Base-by-base conservation (phyloP, 305 asterid genomes). In the Fraxinus paxiana region DNA sequence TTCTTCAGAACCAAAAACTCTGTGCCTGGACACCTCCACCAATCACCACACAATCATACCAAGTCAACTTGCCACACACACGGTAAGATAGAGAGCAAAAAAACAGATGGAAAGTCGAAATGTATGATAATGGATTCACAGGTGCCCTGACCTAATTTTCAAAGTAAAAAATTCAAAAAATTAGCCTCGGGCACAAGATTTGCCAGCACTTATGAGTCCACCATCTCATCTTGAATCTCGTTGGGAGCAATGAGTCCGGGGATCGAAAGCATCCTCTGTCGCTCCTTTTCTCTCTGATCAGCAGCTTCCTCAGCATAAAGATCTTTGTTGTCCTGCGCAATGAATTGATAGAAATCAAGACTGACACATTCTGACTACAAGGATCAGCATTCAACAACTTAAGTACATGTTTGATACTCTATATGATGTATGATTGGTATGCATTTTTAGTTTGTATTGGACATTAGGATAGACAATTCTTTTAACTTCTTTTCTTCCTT, bases 301-400 rank as follows among this genome's bases (percentile, higher is more conserved):
- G 97, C 98, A 87, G 97, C 94, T 84, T 96, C 99, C 85, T 96
- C 99, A 0, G 98, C 99, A 88, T 92, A 96, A 15, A 96, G 95
- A 86, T 94, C 99, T 83, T 96, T 96, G 89, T 96, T 96, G 80
- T 96, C 99, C 99, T 96, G 94, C 87, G 82, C 73, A 56, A 63
- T 51, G 28, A 41, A 83, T 30, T 30, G 34, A 65, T 26, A 22
- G 35, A 69, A 65, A 65, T 65, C 35, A 69, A 69, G 41, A 69
- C 35, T 24, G 34, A 12, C 10, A 28, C 74, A 67, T 67, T 28
- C 38, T 28, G 73, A 67, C 74, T 28, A 24, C 72, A 63, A 63
- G 17, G 72, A 63, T 24, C 17, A 63, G 15, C 34, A 63, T 24
- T 63, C 30, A 24, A 63, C 17, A 24, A 12, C 17, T 3, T 3